Evolutionary conservation across 495 filamentous ascomycete species (phyloP).

Genomic region (Neurospora intermedia): DNA sequence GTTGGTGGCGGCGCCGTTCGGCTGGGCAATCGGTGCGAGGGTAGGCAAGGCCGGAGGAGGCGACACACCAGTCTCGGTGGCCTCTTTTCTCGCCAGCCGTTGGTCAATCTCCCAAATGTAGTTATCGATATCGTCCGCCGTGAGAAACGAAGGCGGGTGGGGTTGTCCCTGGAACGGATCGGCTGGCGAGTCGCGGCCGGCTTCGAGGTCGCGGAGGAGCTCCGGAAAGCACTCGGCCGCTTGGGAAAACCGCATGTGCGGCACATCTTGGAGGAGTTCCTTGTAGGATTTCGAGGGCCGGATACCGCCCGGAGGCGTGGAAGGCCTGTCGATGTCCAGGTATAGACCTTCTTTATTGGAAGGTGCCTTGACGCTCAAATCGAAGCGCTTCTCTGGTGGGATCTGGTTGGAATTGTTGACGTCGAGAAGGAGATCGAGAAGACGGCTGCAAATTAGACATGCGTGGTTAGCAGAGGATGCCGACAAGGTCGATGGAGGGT

Average conservation of each 20-base stretch:
- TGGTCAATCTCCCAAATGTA: slow-evolving; percentile 63
- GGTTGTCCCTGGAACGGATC: slow-evolving; percentile 25
- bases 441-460: slow-evolving; percentile 38
- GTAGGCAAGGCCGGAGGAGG: slow-evolving; percentile 19
- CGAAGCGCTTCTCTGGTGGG: slow-evolving; percentile 60
- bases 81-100: slow-evolving; percentile 40
- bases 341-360: slow-evolving; percentile 31
- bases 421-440: slow-evolving; percentile 78
- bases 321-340: slow-evolving; percentile 22
- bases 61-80: neutral
- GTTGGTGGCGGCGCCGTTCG: slow-evolving; percentile 19
- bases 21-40: slow-evolving; percentile 29
- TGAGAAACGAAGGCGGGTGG: slow-evolving; percentile 49
- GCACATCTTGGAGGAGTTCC: slow-evolving; percentile 29
- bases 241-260: slow-evolving; percentile 28
- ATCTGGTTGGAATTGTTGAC: slow-evolving; percentile 73
- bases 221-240: slow-evolving; percentile 28
- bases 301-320: slow-evolving; percentile 14
- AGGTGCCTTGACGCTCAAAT: slow-evolving; percentile 47
- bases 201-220: slow-evolving; percentile 32
- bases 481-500: slow-evolving; percentile 4
- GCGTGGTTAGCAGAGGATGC: neutral
- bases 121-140: slow-evolving; percentile 69
- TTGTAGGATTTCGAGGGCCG: slow-evolving; percentile 27
- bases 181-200: slow-evolving; percentile 22